These are phyloP conservation scores for Heterobasidion irregulare DNA, from an alignment of 1,284 basidiomycete genomes.

Conservation along the genomic window DNA sequence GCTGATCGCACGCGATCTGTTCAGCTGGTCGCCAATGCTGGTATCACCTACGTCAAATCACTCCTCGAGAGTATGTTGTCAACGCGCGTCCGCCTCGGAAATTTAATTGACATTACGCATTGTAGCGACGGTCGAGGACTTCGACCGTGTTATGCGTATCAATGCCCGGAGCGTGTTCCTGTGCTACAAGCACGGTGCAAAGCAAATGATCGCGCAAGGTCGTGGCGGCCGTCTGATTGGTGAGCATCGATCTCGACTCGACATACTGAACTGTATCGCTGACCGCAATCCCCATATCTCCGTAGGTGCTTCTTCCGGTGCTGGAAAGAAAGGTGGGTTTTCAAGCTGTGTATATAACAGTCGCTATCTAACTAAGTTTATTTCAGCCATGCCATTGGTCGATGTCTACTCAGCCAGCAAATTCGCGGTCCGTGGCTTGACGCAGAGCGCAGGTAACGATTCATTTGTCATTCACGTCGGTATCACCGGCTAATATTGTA, in stretches of 20 bases:
- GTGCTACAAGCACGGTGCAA: conserved; percentile 5
- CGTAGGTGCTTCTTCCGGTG: conserved; percentile 1
- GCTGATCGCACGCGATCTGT: background rate
- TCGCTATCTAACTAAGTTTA: background rate
- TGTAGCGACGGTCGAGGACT: conserved; percentile 2
- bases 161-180: conserved; percentile 2
- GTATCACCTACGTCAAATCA: conserved; percentile 9
- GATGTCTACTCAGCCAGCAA: conserved; percentile 1
- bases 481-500: background rate
- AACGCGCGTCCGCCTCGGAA: background rate
- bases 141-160: background rate
- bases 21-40: conserved; percentile 25
- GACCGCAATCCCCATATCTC: too few relatives aligned
- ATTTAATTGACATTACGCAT: background rate
- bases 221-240: conserved; percentile 2
- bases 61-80: conserved; percentile 13
- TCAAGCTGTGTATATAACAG: background rate
- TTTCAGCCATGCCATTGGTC: background rate
- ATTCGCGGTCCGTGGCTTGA: conserved; percentile 5
- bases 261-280: too few relatives aligned
- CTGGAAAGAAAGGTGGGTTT: background rate
- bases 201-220: conserved; percentile 6
- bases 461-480: background rate
- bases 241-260: background rate
- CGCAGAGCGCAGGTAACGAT: conserved; percentile 2